These are phyloP conservation scores for Xylaria hypoxylon DNA, from an alignment of 2,329 filamentous ascomycete genomes.

Conservation along the genomic window DNA sequence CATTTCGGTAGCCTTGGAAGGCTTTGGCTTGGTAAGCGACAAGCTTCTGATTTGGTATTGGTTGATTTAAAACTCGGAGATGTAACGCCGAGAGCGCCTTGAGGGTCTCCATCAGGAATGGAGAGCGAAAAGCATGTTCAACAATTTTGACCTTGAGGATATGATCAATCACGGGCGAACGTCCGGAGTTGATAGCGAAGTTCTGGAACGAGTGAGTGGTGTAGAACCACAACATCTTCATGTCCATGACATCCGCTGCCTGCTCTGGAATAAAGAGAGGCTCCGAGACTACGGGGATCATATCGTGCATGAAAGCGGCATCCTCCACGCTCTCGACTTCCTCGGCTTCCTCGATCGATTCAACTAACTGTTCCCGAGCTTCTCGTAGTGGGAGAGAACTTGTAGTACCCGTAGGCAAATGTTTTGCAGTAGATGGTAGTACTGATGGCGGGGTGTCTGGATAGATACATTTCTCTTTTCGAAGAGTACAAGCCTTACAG, in stretches of 20 bases:
- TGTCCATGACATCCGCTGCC: constrained; percentile 56
- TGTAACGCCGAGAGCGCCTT: constrained; percentile 64
- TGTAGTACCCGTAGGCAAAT: background rate
- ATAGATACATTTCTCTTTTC: constrained; percentile 63
- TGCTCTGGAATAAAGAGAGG: constrained; percentile 53
- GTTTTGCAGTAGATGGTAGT: constrained; percentile 17
- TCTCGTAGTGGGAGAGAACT: constrained; percentile 14
- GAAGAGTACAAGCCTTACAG: constrained; percentile 62
- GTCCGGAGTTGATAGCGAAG: constrained; percentile 57
- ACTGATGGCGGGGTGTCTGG: constrained; percentile 42
- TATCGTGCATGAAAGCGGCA: background rate
- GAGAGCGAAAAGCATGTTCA: constrained; percentile 62
- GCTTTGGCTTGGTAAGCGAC: constrained; percentile 61
- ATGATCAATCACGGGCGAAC: constrained; percentile 53
- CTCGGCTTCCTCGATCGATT: constrained; percentile 7
- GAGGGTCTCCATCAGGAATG: constrained; percentile 67
- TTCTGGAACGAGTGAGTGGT: constrained; percentile 59
- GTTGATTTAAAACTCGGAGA: constrained; percentile 56
- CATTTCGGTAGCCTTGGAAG: constrained; percentile 63
- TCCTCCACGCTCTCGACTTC: background rate
- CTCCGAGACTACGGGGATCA: constrained; percentile 47
- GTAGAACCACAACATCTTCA: constrained; percentile 69
- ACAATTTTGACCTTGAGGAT: constrained; percentile 61
- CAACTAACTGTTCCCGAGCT: constrained; percentile 20
- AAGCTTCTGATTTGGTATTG: constrained; percentile 55